Evolutionary conservation across 495 filamentous ascomycete species (phyloP).

Genomic region (Aspergillus bertholletiae): DNA sequence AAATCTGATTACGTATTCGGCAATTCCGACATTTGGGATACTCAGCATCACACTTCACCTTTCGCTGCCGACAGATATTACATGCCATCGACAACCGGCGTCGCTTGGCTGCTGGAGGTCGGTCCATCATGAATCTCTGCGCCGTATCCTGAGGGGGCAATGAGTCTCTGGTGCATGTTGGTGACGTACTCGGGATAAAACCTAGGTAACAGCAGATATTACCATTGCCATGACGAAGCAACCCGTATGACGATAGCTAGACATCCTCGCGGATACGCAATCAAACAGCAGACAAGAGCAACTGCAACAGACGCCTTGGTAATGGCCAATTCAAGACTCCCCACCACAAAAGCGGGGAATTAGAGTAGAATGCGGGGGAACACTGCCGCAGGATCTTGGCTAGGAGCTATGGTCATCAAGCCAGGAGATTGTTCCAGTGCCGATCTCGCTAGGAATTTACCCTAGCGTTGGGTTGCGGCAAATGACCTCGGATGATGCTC

Average conservation of each 20-base stretch:
- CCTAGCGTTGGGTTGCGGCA: neutral
- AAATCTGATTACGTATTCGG: conserved; percentile 10
- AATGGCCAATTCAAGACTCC: neutral
- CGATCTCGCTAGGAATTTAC: neutral
- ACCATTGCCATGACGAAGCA: neutral
- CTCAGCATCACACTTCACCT: conserved; percentile 15
- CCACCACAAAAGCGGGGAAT: neutral
- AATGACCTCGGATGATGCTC: neutral
- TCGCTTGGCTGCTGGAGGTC: conserved; percentile 6
- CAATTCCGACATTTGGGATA: conserved; percentile 15
- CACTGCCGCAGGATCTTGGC: neutral
- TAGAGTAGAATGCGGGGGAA: neutral
- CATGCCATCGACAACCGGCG: conserved; percentile 16
- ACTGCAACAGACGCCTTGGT: neutral
- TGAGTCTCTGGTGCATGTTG: neutral
- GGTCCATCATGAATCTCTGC: conserved; percentile 2
- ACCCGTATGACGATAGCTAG: neutral
- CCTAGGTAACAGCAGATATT: conserved; percentile 28
- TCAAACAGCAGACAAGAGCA: neutral
- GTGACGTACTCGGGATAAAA: conserved; percentile 25
- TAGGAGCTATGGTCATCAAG: neutral
- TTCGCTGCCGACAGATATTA: conserved; percentile 14
- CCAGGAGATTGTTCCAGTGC: neutral
- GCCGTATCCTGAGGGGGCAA: neutral
- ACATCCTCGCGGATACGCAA: neutral